Percentiles rank a stretch among this genome's conserved stretches.
Conservation (phyloP, 805 yeast genomes). For the Saturnispora dispora region DNA sequence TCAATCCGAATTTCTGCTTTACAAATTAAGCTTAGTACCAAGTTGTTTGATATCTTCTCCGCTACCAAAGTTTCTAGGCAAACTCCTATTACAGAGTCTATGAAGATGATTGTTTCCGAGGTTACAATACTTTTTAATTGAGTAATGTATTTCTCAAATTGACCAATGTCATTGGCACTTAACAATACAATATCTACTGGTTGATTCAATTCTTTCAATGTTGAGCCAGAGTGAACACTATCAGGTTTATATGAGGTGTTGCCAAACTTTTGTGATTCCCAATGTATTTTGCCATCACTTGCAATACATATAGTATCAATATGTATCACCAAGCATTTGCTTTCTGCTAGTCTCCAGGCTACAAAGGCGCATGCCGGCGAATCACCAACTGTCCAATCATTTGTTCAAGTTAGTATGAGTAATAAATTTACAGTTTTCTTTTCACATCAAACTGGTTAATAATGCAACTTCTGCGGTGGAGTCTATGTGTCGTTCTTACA, state of each 20-base stretch:
- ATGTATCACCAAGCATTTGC: conserved; percentile 13
- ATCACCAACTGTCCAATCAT: conserved; percentile 23
- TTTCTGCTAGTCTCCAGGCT: conserved; percentile 23
- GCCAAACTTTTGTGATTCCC: conserved; percentile 10
- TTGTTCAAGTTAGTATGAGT: background rate
- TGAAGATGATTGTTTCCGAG: conserved; percentile 18
- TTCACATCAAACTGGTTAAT: background rate
- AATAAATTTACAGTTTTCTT: background rate
- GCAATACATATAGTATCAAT: conserved; percentile 8
- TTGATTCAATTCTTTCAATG: background rate
- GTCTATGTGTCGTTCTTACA: conserved; percentile 7
- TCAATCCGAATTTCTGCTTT: conserved; percentile 20
- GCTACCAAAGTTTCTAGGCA: conserved; percentile 17
- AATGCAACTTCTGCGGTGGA: background rate
- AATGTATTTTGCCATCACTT: conserved; percentile 3
- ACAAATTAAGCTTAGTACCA: conserved; percentile 18
- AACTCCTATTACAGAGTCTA: conserved; percentile 21
- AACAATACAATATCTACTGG: conserved; percentile 19
- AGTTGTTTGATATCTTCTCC: conserved; percentile 9
- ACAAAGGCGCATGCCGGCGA: conserved; percentile 23
- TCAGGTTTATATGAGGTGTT: conserved; percentile 4
- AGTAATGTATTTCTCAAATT: conserved; percentile 8
- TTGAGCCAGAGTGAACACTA: background rate
- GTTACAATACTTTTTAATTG: conserved; percentile 8
- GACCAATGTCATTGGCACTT: conserved; percentile 11